phyloP scores from a whole-genome alignment of 139 green algal genomes.

The Closterium sp. region DNA sequence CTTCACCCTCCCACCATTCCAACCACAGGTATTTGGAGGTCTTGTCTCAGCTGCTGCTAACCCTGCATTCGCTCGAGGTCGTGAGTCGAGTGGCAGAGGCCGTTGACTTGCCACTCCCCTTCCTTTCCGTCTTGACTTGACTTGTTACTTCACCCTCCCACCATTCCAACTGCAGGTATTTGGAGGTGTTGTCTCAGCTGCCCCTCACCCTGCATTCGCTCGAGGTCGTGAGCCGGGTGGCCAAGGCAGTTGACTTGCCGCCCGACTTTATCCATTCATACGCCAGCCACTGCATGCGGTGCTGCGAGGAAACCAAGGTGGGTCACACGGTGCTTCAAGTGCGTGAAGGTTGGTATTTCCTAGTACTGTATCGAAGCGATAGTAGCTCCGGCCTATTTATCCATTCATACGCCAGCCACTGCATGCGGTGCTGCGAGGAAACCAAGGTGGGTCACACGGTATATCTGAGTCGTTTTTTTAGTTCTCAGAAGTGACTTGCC shows the following conservation, averaged over 20 bases:
- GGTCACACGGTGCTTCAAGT: no score
- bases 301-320: no score
- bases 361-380: no score
- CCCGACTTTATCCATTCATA: conserved; percentile 81
- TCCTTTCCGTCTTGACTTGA: no score
- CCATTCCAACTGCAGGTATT: conserved; percentile 41
- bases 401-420: conserved; percentile 85
- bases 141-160: no score
- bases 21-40: conserved; percentile 49
- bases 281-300: conserved; percentile 61
- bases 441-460: conserved; percentile 70
- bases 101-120: conserved; percentile 69
- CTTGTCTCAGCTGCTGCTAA: conserved; percentile 70
- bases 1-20: no score
- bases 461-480: no score
- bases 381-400: no score
- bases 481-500: conserved; percentile 70
- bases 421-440: conserved; percentile 73
- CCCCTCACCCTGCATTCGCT: conserved; percentile 78
- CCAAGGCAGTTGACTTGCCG: conserved; percentile 44
- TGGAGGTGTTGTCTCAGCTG: conserved; percentile 63
- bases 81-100: conserved; percentile 75
- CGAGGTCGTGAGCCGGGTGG: conserved; percentile 86
- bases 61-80: conserved; percentile 83
- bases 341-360: no score